These are phyloP conservation scores for Apiotrichum gracile DNA, from an alignment of 1,284 basidiomycete genomes.

Conservation along the genomic window DNA sequence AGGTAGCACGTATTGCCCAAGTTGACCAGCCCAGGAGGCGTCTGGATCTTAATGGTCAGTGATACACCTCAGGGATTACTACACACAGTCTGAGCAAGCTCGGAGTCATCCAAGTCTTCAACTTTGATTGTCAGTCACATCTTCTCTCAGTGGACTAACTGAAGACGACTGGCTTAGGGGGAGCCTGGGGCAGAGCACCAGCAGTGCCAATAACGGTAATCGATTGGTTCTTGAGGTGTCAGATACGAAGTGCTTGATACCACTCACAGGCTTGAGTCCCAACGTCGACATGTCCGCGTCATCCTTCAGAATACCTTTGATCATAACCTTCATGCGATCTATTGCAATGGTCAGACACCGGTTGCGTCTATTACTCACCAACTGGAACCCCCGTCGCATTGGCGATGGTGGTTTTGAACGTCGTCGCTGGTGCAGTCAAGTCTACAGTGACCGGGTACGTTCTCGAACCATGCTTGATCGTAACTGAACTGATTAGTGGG, in stretches of 20 bases:
- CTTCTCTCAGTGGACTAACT: slow-evolving; percentile 36
- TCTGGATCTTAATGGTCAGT: slow-evolving; percentile 53
- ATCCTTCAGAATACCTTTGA: slow-evolving; percentile 74
- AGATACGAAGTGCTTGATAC: neutral
- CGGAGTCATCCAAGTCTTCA: slow-evolving; percentile 77
- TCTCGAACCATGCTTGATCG: too few relatives aligned
- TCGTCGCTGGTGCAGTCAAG: too few relatives aligned
- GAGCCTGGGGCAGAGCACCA: slow-evolving; percentile 82
- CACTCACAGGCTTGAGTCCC: slow-evolving; percentile 64
- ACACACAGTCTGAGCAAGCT: slow-evolving; percentile 70
- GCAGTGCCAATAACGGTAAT: slow-evolving; percentile 76
- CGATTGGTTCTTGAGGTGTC: neutral
- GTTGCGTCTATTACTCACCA: slow-evolving; percentile 19
- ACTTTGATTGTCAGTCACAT: slow-evolving; percentile 18
- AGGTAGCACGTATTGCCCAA: slow-evolving; percentile 60
- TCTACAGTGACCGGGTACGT: too few relatives aligned
- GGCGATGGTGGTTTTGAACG: slow-evolving; percentile 78
- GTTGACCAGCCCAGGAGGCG: slow-evolving; percentile 34
- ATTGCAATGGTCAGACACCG: neutral
- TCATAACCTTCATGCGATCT: slow-evolving; percentile 94
- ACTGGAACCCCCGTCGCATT: slow-evolving; percentile 74
- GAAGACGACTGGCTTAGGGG: slow-evolving; percentile 71
- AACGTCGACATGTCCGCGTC: slow-evolving; percentile 79
- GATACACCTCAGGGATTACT: neutral
- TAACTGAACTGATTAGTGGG: too few relatives aligned